phyloP scores from a whole-genome alignment of 1,284 basidiomycete genomes.

The Malassezia equina region DNA sequence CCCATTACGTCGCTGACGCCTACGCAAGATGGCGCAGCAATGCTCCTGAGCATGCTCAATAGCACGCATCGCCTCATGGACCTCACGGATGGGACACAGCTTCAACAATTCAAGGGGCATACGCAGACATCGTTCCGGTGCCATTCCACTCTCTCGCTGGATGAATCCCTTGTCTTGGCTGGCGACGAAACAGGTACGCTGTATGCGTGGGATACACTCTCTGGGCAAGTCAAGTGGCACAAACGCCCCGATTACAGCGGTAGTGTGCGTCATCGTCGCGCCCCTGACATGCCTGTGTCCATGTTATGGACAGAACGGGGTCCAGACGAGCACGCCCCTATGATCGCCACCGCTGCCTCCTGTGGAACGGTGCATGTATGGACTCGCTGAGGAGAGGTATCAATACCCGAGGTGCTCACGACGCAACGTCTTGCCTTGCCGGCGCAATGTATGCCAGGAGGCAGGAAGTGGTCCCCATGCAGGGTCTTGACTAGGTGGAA shows the following conservation, averaged over 20 bases:
- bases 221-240: neutral
- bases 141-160: conserved; percentile 66
- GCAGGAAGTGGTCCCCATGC: neutral
- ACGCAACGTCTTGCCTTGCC: conserved; percentile 15
- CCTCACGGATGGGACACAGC: conserved; percentile 64
- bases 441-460: conserved; percentile 18
- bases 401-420: conserved; percentile 21
- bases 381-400: conserved; percentile 4
- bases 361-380: conserved; percentile 50
- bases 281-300: conserved; percentile 54
- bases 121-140: conserved; percentile 64
- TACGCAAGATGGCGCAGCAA: conserved; percentile 62
- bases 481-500: conserved; percentile 6
- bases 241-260: conserved; percentile 52
- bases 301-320: conserved; percentile 84
- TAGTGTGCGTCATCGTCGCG: conserved; percentile 57
- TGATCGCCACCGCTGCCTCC: conserved; percentile 75
- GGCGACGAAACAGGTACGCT: conserved; percentile 81
- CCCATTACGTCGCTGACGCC: conserved; percentile 62
- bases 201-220: conserved; percentile 74
- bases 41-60: conserved; percentile 73
- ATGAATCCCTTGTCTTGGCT: conserved; percentile 66
- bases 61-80: conserved; percentile 78
- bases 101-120: conserved; percentile 77
- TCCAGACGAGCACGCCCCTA: conserved; percentile 49